Percentiles rank a stretch among this genome's conserved stretches.
Evolutionary conservation across 768 basidiomycete species (phyloP).

Genomic region (Coprinopsis marcescibilis): DNA sequence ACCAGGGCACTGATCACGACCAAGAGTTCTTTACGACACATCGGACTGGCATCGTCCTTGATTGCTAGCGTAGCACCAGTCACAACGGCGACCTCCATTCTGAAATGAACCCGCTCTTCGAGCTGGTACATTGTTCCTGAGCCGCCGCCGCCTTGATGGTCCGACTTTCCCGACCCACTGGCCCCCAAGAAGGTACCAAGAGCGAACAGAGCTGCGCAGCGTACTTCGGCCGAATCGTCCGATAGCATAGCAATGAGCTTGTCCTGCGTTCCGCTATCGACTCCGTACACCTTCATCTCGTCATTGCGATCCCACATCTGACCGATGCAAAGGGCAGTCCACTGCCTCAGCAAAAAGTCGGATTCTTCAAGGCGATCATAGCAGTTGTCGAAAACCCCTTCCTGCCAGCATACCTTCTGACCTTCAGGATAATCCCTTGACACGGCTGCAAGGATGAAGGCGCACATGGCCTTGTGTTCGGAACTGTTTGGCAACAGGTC

Average conservation of each 20-base stretch:
- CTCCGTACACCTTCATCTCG: slow-evolving; percentile 80
- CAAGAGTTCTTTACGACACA: slow-evolving; percentile 92
- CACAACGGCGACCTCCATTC: slow-evolving; percentile 88
- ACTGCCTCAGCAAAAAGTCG: slow-evolving; percentile 91
- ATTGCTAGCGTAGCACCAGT: slow-evolving; percentile 85
- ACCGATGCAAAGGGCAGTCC: slow-evolving; percentile 89
- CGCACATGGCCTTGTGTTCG: slow-evolving; percentile 98
- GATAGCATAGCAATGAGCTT: slow-evolving; percentile 71
- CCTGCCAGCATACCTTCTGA: slow-evolving; percentile 78
- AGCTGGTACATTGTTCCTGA: slow-evolving; percentile 75
- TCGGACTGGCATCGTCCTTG: slow-evolving; percentile 92
- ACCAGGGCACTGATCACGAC: slow-evolving; percentile 89
- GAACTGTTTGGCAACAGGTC: slow-evolving; percentile 82
- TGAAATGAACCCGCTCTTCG: slow-evolving; percentile 74
- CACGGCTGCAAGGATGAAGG: slow-evolving; percentile 88
- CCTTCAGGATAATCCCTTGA: slow-evolving; percentile 86
- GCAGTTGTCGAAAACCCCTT: slow-evolving; percentile 82
- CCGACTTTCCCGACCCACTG: slow-evolving; percentile 63
- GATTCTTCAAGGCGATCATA: slow-evolving; percentile 79
- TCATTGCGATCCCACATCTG: slow-evolving; percentile 94
- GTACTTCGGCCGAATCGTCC: slow-evolving; percentile 90
- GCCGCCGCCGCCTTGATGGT: slow-evolving; percentile 74
- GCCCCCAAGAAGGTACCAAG: slow-evolving; percentile 93
- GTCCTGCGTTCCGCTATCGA: slow-evolving; percentile 75
- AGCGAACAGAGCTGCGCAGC: slow-evolving; percentile 86